Evolutionary conservation across 352 stramenopile genomes (phyloP), one percentile per base, ranked within the genome.

Genomic region (Pythium sp.): DNA sequence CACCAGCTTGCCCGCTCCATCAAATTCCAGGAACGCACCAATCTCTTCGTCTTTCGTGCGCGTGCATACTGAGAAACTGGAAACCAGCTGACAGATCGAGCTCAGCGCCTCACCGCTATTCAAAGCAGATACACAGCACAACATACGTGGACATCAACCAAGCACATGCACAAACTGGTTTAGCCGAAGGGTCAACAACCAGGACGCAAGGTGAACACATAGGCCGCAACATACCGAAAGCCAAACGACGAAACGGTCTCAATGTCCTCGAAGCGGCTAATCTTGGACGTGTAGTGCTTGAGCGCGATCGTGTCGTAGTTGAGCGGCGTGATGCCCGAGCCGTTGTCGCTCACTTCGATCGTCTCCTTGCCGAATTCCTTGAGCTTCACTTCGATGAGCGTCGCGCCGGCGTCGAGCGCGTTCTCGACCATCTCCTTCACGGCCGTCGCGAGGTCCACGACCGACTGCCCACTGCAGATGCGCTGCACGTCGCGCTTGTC

Each of bases 371-470:
- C 97, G 70, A 91, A 93, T 71, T 98, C 88, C 64, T 92, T 91
- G 6, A 99, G 75, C 63, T 94, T 95, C 15, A 98, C 82, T 34
- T 97, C 90, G 22, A 98, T 82, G 68, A 78, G 70, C 62, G 81
- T 81, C 32, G 85, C 83, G 22, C 82, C 83, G 14, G 84, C 85
- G 53, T 93, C 85, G 49, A 96, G 72, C 38, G 84, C 80, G 75
- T 99, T 99, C 74, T 99, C 97, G 5, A 99, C 86, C 30, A 99
- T 81, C 80, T 99, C 97, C 75, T 99, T 99, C 26, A 99, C 93
- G 18, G 96, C 93, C n/a, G 89, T 97, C 11, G 88, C 74, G 20
- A 99, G 82, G 78, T 98, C 92, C 32, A 97, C 91, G 32, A 99
- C 90, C 30, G 98, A 98, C 83, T 99, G 96, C 0, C 96, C 95